phyloP scores from a whole-genome alignment of 2,329 filamentous ascomycete genomes.

The Pseudocercospora ulei region DNA sequence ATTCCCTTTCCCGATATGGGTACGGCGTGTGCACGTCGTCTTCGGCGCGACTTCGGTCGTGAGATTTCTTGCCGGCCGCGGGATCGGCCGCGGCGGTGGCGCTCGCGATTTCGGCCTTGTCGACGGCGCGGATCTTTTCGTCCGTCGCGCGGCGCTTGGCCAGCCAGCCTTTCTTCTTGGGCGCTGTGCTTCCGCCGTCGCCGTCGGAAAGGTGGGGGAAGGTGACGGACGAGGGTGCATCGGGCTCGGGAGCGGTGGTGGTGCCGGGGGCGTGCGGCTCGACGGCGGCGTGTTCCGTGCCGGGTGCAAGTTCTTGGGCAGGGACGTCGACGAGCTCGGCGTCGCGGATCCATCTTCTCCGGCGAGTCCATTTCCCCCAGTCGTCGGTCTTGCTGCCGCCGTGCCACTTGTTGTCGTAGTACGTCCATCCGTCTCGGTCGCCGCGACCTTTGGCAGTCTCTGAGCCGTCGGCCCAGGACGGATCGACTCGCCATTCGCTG shows the following conservation, averaged over 20 bases:
- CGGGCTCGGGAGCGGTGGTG: slow-evolving; percentile 6
- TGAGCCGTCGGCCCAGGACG: slow-evolving; percentile 47
- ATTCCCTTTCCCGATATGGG: slow-evolving; percentile 43
- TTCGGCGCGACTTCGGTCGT: slow-evolving; percentile 30
- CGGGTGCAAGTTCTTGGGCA: slow-evolving; percentile 18
- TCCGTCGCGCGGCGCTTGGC: slow-evolving; percentile 19
- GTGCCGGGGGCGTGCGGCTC: slow-evolving; percentile 2
- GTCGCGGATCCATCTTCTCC: slow-evolving; percentile 92
- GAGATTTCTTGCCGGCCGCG: slow-evolving; percentile 27
- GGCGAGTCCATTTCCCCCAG: slow-evolving; percentile 87
- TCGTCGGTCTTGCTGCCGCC: slow-evolving; percentile 79
- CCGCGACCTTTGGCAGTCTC: slow-evolving; percentile 30
- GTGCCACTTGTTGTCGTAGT: slow-evolving; percentile 98
- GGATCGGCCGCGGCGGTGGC: slow-evolving; percentile 24
- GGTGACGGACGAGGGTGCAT: slow-evolving; percentile 14
- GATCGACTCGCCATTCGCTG: slow-evolving; percentile 79
- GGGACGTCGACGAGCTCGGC: slow-evolving; percentile 78
- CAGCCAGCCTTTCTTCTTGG: slow-evolving; percentile 29
- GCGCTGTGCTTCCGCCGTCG: slow-evolving; percentile 18
- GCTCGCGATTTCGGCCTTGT: slow-evolving; percentile 24
- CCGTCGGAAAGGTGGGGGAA: slow-evolving; percentile 17
- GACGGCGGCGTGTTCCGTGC: slow-evolving; percentile 1
- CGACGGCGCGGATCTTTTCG: slow-evolving; percentile 15
- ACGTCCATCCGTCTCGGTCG: slow-evolving; percentile 79
- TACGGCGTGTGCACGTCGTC: slow-evolving; percentile 45